A percentile compares a stretch with the other conserved stretches of the same genome.
Evolutionary conservation across 192 early-diverging fungal species (phyloP).

Genomic region (Coemansia sp.): DNA sequence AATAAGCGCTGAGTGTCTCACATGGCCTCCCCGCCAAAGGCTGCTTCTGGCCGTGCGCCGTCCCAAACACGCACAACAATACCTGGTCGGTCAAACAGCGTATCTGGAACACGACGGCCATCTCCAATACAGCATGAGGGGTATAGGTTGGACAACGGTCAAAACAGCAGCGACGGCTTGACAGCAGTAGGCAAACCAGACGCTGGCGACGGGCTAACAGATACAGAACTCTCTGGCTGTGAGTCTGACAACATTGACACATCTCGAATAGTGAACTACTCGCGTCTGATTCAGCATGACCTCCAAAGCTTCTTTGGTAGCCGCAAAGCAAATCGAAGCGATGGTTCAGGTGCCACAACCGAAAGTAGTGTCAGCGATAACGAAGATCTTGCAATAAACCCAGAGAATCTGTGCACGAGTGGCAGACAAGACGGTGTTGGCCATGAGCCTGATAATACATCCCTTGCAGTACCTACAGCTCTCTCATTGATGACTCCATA

Average conservation of each 20-base stretch:
- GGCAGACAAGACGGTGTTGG: neutral
- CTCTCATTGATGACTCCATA: neutral
- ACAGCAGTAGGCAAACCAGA: neutral
- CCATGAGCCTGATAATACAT: neutral
- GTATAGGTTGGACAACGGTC: neutral
- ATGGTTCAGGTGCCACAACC: neutral
- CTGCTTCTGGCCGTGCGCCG: no score
- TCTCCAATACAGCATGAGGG: neutral
- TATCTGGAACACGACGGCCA: neutral
- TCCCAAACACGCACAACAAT: neutral
- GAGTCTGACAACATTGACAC: conserved; percentile 29
- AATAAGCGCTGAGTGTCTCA: neutral
- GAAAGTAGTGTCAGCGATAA: neutral
- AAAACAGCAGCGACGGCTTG: neutral
- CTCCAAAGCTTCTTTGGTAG: neutral
- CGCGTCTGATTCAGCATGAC: conserved; percentile 15
- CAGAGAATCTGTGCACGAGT: neutral
- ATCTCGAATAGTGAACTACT: conserved; percentile 20
- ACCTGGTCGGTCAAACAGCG: neutral
- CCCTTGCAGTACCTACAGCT: neutral
- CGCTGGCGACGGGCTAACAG: neutral
- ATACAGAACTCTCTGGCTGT: neutral
- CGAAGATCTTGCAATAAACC: neutral
- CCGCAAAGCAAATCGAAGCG: neutral
- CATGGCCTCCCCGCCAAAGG: no score